These are phyloP conservation scores for Fusarium sp. DNA, from an alignment of 2,329 filamentous ascomycete species.

Conservation along the genomic window DNA sequence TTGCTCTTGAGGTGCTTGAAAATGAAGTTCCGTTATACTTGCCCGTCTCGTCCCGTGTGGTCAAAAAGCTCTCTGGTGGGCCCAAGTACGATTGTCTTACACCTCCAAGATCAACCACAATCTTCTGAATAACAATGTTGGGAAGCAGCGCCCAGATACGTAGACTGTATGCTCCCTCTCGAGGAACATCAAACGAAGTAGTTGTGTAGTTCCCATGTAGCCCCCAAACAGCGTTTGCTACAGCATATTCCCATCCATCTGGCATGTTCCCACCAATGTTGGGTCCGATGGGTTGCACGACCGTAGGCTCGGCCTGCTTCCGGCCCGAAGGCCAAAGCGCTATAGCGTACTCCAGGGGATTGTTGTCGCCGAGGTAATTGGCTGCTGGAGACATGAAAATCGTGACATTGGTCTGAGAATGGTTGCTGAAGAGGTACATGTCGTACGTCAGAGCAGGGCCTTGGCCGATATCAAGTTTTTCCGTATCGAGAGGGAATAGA, in stretches of 20 bases:
- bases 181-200: slow-evolving; percentile 54
- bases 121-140: slow-evolving; percentile 66
- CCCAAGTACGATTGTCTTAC: slow-evolving; percentile 66
- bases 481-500: slow-evolving; percentile 63
- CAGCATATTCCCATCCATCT: slow-evolving; percentile 40
- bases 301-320: slow-evolving; percentile 12
- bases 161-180: slow-evolving; percentile 61
- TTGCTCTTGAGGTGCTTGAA: not conserved
- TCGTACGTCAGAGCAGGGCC: slow-evolving; percentile 71
- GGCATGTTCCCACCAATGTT: slow-evolving; percentile 30
- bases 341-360: slow-evolving; percentile 64
- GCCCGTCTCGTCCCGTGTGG: slow-evolving; percentile 18
- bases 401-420: slow-evolving; percentile 56
- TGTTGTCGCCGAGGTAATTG: slow-evolving; percentile 64
- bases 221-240: slow-evolving; percentile 62
- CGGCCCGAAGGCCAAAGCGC: slow-evolving; percentile 56
- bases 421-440: slow-evolving; percentile 69
- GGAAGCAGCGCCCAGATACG: slow-evolving; percentile 65
- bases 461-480: slow-evolving; percentile 60
- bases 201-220: slow-evolving; percentile 58
- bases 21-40: slow-evolving; percentile 32
- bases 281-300: slow-evolving; percentile 27
- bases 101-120: slow-evolving; percentile 67
- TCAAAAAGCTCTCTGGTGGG: slow-evolving; percentile 65
- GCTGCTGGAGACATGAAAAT: slow-evolving; percentile 65